phyloP scores from a whole-genome alignment of 164 flowering plant genomes.

The Kingdonia uniflora region DNA sequence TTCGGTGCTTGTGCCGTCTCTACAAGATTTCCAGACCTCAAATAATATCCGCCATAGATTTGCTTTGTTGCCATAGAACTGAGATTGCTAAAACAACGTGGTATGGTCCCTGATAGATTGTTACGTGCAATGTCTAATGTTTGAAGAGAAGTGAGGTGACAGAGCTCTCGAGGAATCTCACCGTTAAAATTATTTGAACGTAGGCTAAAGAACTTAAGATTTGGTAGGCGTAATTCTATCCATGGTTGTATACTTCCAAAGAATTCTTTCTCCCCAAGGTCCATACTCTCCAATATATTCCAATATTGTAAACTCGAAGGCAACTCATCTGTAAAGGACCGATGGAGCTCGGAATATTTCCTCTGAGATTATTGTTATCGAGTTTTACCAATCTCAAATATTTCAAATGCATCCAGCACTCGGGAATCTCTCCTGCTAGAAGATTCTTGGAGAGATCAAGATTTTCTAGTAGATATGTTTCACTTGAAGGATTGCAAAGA shows the following conservation, averaged over 20 bases:
- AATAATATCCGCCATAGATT: not conserved
- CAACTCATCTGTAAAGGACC: not conserved
- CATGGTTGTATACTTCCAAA: not conserved
- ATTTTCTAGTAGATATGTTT: not conserved
- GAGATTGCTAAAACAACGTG: not conserved
- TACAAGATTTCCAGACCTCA: not conserved
- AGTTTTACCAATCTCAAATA: not conserved
- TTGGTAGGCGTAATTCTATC: not conserved
- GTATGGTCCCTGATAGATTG: not conserved
- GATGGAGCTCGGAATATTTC: not conserved
- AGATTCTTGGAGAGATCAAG: not conserved
- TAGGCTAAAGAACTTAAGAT: not conserved
- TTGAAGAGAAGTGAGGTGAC: too few species aligned
- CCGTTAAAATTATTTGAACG: not conserved
- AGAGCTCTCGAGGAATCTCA: not conserved
- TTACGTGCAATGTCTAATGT: not conserved
- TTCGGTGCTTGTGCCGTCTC: not conserved
- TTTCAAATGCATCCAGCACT: not conserved
- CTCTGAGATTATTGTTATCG: not conserved
- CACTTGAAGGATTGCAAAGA: not conserved
- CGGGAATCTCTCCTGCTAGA: not conserved
- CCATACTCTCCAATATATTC: not conserved
- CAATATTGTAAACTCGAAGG: not conserved
- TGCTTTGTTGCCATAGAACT: not conserved
- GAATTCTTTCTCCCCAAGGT: constrained; percentile 1